These are phyloP conservation scores for Metarhizium humberi DNA, from an alignment of 2,329 filamentous ascomycete genomes.

Conservation along the genomic window DNA sequence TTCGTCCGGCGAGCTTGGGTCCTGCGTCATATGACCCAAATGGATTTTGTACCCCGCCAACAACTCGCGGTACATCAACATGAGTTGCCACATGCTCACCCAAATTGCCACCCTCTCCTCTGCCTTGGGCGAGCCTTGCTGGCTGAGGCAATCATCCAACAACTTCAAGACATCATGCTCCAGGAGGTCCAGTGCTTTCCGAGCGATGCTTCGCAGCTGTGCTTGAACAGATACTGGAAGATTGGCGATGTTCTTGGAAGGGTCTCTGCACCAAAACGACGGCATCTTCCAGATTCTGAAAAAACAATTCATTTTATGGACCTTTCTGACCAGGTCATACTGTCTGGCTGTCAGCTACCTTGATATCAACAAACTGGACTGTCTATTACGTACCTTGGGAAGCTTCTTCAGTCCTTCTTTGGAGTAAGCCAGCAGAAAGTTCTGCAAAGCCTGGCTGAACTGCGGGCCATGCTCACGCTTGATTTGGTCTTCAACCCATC, in stretches of 20 bases:
- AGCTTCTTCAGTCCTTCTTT: constrained; percentile 23
- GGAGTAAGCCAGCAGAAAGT: constrained; percentile 27
- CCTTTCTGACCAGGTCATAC: constrained; percentile 32
- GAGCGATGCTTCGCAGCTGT: constrained; percentile 30
- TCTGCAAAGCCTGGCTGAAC: constrained; percentile 25
- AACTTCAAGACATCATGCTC: constrained; percentile 31
- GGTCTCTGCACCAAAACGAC: constrained; percentile 31
- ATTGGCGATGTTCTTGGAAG: constrained; percentile 24
- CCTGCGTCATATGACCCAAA: constrained; percentile 14
- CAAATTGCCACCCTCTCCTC: constrained; percentile 35
- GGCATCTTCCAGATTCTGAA: constrained; percentile 38
- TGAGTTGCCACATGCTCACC: constrained; percentile 39
- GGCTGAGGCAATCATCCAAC: constrained; percentile 28
- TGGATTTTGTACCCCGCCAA: constrained; percentile 20
- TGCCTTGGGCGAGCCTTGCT: constrained; percentile 27
- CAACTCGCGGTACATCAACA: constrained; percentile 38
- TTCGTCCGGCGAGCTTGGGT: constrained; percentile 13
- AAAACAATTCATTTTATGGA: constrained; percentile 39
- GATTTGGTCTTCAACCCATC: constrained; percentile 30
- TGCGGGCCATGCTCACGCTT: constrained; percentile 20
- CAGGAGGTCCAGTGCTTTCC: constrained; percentile 24
- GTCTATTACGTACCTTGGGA: constrained; percentile 25
- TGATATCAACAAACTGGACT: not conserved
- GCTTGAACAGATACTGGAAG: constrained; percentile 31
- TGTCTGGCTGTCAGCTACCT: constrained; percentile 16